These are phyloP conservation scores for Pseudoneurospora amorphoporcata DNA, from an alignment of 495 filamentous ascomycete genomes.

Conservation along the genomic window DNA sequence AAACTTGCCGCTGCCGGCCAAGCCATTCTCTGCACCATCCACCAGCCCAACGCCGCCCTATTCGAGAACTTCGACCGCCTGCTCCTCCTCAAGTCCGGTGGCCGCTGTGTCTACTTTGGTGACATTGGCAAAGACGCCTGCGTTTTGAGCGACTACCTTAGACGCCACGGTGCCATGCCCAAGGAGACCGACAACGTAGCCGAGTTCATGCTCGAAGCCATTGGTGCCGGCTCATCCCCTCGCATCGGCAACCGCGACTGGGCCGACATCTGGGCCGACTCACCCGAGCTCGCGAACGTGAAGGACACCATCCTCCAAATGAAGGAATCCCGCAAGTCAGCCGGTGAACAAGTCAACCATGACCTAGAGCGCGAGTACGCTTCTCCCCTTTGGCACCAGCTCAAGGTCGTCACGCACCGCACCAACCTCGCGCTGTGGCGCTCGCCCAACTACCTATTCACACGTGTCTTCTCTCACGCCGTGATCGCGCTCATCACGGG, in stretches of 20 bases:
- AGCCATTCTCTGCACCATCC: constrained; percentile 85
- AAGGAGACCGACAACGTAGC: constrained; percentile 60
- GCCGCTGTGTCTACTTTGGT: constrained; percentile 67
- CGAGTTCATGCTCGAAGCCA: constrained; percentile 81
- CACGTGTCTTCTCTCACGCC: constrained; percentile 66
- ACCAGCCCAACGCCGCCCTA: constrained; percentile 77
- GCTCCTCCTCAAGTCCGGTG: constrained; percentile 56
- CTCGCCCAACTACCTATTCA: constrained; percentile 66
- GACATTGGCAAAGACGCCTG: constrained; percentile 40
- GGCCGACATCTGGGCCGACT: constrained; percentile 68
- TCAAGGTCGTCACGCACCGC: constrained; percentile 53
- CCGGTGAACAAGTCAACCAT: constrained; percentile 29
- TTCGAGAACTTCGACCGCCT: constrained; percentile 74
- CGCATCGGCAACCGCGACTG: constrained; percentile 67
- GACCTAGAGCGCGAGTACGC: constrained; percentile 58
- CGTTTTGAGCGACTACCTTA: constrained; percentile 36
- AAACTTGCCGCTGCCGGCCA: constrained; percentile 78
- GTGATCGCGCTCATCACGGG: constrained; percentile 65
- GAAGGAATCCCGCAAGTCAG: constrained; percentile 46
- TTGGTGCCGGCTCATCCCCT: constrained; percentile 67
- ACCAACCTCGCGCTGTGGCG: constrained; percentile 63
- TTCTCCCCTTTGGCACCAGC: constrained; percentile 61
- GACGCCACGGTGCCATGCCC: constrained; percentile 44
- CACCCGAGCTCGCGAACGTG: constrained; percentile 54
- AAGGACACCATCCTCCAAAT: constrained; percentile 59